Evolutionary conservation across 2,329 filamentous ascomycete genomes (phyloP).

Genomic region (Diaporthe velutina): DNA sequence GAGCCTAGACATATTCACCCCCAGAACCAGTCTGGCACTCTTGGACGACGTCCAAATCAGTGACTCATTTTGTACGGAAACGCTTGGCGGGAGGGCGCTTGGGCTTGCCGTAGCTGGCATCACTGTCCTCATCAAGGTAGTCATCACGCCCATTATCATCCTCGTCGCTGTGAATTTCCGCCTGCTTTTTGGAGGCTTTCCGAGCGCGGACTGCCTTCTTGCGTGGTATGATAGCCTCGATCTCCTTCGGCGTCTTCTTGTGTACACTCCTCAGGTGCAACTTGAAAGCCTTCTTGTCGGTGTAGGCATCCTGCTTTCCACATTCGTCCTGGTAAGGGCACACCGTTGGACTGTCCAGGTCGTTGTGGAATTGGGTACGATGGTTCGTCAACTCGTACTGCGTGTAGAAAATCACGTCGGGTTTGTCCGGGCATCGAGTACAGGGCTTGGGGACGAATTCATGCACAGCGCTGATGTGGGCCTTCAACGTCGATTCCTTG

Average conservation of each 20-base stretch:
- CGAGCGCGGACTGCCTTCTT: too few relatives aligned
- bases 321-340: too few relatives aligned
- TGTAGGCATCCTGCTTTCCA: too few relatives aligned
- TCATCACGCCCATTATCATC: not conserved
- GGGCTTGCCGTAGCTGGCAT: not conserved
- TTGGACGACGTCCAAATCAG: not conserved
- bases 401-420: not conserved
- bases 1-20: not conserved
- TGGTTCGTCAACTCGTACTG: not conserved
- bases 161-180: not conserved
- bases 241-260: too few relatives aligned
- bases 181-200: too few relatives aligned
- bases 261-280: too few relatives aligned
- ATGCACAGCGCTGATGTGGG: not conserved
- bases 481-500: not conserved
- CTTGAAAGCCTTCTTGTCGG: too few relatives aligned
- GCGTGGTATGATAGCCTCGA: too few relatives aligned
- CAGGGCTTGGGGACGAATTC: not conserved
- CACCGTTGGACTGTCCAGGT: too few relatives aligned
- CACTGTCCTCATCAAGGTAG: not conserved
- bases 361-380: too few relatives aligned
- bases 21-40: not conserved
- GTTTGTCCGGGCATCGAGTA: not conserved
- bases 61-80: not conserved
- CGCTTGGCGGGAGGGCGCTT: not conserved